A percentile compares a stretch with the other conserved stretches of the same genome.
phyloP scores from a whole-genome alignment of 2,329 filamentous ascomycete genomes.

The Diaporthe sp. region DNA sequence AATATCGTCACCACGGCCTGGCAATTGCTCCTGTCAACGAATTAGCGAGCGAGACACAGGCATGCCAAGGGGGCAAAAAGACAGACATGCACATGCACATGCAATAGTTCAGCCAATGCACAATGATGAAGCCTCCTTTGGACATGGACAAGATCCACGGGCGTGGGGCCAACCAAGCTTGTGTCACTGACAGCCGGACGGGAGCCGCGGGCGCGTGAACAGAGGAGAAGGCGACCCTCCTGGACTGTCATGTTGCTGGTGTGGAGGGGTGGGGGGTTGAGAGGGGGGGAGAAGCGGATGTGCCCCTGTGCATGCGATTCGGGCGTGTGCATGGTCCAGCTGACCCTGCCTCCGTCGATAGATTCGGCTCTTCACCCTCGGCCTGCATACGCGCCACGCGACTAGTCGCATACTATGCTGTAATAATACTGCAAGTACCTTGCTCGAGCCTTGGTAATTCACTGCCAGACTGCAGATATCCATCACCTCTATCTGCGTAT shows the following conservation, averaged over 20 bases:
- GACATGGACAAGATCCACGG: background rate
- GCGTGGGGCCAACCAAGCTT: background rate
- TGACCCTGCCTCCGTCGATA: constrained; percentile 8
- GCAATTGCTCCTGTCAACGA: background rate
- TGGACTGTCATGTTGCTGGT: constrained; percentile 16
- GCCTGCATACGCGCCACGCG: constrained; percentile 2
- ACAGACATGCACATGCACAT: background rate
- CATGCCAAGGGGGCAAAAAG: background rate
- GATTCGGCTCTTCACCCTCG: constrained; percentile 4
- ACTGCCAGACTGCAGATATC: background rate
- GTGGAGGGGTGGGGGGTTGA: background rate
- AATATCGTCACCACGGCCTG: constrained; percentile 3
- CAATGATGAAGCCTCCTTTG: background rate
- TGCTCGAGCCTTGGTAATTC: background rate
- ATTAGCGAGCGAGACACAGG: background rate
- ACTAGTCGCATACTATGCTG: constrained; percentile 10
- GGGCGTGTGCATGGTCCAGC: constrained; percentile 11
- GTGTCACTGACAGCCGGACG: constrained; percentile 1
- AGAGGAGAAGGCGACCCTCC: background rate
- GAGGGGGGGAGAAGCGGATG: background rate
- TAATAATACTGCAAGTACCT: background rate
- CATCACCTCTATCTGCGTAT: background rate
- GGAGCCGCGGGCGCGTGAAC: constrained; percentile 11
- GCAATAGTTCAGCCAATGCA: constrained; percentile 11
- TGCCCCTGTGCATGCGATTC: background rate